Percentiles rank a stretch among this genome's conserved stretches.
phyloP scores from a whole-genome alignment of 768 basidiomycete species.

The Mycena metata region DNA sequence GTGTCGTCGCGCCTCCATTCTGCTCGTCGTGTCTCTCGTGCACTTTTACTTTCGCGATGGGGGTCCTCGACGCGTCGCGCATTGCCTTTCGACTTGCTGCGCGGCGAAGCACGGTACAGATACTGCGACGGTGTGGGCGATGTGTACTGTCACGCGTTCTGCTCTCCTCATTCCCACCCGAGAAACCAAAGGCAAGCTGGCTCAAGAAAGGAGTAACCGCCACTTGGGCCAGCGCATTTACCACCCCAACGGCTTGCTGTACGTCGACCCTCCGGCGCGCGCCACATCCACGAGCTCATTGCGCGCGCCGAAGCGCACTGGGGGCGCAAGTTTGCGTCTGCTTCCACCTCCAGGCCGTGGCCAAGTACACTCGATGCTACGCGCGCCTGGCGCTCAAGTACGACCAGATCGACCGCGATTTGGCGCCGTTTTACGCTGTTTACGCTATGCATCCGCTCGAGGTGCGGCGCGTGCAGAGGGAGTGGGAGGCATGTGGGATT shows the following conservation, averaged over 20 bases:
- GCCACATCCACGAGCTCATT: constrained; percentile 88
- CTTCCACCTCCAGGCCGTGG: constrained; percentile 85
- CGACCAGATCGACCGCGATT: constrained; percentile 76
- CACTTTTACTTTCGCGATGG: constrained; percentile 32
- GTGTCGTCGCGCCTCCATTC: constrained; percentile 30
- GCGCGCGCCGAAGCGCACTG: too few species aligned
- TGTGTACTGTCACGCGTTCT: constrained; percentile 16
- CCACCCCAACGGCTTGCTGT: constrained; percentile 55
- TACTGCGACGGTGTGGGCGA: constrained; percentile 24
- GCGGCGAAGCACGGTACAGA: background rate
- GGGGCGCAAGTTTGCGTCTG: constrained; percentile 69
- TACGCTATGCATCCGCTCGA: constrained; percentile 61
- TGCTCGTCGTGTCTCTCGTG: constrained; percentile 20
- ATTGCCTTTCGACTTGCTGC: constrained; percentile 36
- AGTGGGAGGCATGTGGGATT: constrained; percentile 55
- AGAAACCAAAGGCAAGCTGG: background rate
- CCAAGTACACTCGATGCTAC: constrained; percentile 79
- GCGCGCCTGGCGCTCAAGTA: constrained; percentile 79
- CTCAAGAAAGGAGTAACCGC: background rate
- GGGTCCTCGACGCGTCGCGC: constrained; percentile 30
- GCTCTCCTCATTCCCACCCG: background rate
- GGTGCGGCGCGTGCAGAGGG: constrained; percentile 50
- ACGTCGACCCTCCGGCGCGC: constrained; percentile 58
- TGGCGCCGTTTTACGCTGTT: constrained; percentile 86
- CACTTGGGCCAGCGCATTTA: constrained; percentile 51